Percentiles rank a stretch among this genome's conserved stretches.
Conservation (phyloP, 257 asterid genomes). For the Penstemon davidsonii region DNA sequence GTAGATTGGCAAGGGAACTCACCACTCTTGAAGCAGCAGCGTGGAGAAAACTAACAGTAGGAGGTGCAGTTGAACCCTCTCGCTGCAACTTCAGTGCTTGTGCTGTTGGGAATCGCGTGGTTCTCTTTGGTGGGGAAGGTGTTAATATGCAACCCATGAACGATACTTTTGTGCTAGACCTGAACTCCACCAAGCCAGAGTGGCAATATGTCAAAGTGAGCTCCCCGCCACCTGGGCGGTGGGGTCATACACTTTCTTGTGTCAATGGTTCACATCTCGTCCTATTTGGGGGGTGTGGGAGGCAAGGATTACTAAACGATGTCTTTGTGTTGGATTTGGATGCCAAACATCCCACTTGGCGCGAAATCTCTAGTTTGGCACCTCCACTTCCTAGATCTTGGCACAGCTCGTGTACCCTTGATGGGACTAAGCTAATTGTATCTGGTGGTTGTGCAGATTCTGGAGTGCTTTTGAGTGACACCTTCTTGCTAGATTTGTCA, state of each 20-base stretch:
- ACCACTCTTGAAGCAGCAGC: constrained; percentile 94
- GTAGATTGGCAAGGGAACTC: constrained; percentile 83
- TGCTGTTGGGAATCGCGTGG: constrained; percentile 90
- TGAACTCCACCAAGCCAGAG: constrained; percentile 73
- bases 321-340: constrained; percentile 90
- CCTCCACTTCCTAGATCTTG: constrained; percentile 97
- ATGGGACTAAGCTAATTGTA: constrained; percentile 87
- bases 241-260: constrained; percentile 98
- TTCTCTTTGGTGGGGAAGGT: constrained; percentile 95
- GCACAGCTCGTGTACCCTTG: constrained; percentile 98
- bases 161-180: constrained; percentile 84
- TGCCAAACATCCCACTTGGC: constrained; percentile 85
- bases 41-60: constrained; percentile 84
- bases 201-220: constrained; percentile 83
- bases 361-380: constrained; percentile 86
- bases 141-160: constrained; percentile 97
- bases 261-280: constrained; percentile 87
- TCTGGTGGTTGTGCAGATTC: constrained; percentile 98
- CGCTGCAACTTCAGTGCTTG: constrained; percentile 98
- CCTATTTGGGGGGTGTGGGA: constrained; percentile 92
- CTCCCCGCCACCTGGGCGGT: constrained; percentile 92
- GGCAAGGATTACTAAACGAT: constrained; percentile 88
- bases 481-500: constrained; percentile 81
- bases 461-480: constrained; percentile 83
- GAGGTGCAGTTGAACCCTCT: constrained; percentile 88